Conservation (phyloP, 164 flowering plant species). For the Annona cherimola region DNA sequence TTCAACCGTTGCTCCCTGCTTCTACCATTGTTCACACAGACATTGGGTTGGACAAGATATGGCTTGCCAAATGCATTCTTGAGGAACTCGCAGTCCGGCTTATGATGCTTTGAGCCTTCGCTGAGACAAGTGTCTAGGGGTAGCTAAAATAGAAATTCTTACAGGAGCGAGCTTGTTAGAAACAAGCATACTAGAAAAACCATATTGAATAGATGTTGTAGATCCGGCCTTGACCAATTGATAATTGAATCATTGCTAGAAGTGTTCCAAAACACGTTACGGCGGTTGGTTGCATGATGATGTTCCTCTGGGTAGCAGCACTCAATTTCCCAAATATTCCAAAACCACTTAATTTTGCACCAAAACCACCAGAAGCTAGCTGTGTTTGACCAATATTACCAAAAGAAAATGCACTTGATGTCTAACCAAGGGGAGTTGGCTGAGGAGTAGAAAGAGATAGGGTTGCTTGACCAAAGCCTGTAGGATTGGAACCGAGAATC, state of each 20-base stretch:
- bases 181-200: constrained; percentile 86
- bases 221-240: constrained; percentile 71
- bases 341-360: constrained; percentile 34
- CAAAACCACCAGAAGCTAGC: constrained; percentile 47
- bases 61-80: too few species aligned
- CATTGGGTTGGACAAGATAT: too few species aligned
- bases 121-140: constrained; percentile 81
- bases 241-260: constrained; percentile 81
- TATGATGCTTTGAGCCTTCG: constrained; percentile 71
- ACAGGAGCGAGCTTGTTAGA: constrained; percentile 78
- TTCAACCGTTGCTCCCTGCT: too few species aligned
- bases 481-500: constrained; percentile 26
- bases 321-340: constrained; percentile 67
- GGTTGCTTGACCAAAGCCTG: constrained; percentile 53
- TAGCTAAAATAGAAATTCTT: constrained; percentile 74
- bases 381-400: constrained; percentile 58
- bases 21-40: too few species aligned
- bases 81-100: too few species aligned
- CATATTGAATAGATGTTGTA: constrained; percentile 79
- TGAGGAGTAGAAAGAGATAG: constrained; percentile 51
- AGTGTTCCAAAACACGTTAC: constrained; percentile 68
- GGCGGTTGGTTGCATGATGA: constrained; percentile 40
- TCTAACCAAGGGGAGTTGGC: constrained; percentile 46
- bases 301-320: constrained; percentile 39
- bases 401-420: constrained; percentile 43